Percentiles rank a stretch among this genome's conserved stretches.
These are phyloP conservation scores for Saccharomyces hybrid DNA, from an alignment of 1,139 yeast species.

Conservation along the genomic window DNA sequence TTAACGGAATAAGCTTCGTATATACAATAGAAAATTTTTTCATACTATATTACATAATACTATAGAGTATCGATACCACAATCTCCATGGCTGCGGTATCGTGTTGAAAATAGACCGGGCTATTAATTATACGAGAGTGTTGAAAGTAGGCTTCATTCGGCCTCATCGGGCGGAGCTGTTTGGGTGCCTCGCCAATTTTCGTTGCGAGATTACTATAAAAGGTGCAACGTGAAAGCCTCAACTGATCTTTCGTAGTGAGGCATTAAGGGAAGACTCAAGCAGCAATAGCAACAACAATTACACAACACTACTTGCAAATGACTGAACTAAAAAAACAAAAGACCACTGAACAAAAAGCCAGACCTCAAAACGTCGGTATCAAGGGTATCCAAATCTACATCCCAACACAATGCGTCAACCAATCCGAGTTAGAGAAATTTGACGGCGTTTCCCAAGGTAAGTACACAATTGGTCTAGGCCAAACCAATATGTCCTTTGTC, in stretches of 20 bases:
- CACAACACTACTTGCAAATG: conserved; percentile 15
- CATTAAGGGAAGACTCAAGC: background rate
- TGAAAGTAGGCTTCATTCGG: background rate
- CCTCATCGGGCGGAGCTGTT: conserved; percentile 1
- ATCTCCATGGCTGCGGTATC: background rate
- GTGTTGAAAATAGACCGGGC: background rate
- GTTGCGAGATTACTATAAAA: background rate
- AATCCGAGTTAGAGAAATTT: conserved; percentile 74
- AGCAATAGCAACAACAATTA: background rate
- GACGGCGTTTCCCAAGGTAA: conserved; percentile 91
- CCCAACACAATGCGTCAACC: conserved; percentile 80
- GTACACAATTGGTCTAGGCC: conserved; percentile 97
- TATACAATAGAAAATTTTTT: background rate
- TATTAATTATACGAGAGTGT: background rate
- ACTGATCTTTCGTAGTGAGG: background rate
- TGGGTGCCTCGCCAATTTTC: conserved; percentile 1
- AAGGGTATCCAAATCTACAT: conserved; percentile 90
- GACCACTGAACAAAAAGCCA: conserved; percentile 21
- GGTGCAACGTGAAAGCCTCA: background rate
- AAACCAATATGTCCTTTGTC: conserved; percentile 95
- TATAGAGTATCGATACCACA: background rate
- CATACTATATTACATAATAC: background rate
- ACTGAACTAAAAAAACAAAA: conserved; percentile 30
- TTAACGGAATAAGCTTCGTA: conserved; percentile 25
- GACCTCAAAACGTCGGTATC: conserved; percentile 83